A percentile compares a stretch with the other conserved stretches of the same genome.
Conservation (phyloP, 768 basidiomycete genomes). For the Cyclocybe aegerita region DNA sequence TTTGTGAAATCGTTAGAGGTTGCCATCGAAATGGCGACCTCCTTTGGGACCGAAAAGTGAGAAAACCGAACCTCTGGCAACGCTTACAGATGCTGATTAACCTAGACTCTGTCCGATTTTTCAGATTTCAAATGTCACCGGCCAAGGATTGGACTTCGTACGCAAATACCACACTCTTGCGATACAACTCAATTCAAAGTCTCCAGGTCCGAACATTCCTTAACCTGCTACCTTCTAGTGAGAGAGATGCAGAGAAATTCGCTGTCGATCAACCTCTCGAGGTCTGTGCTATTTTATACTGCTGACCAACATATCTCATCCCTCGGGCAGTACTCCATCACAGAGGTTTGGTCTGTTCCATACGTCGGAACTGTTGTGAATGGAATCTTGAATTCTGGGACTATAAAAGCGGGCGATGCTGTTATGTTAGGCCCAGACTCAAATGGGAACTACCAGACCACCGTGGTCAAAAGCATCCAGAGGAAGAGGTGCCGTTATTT, state of each 20-base stretch:
- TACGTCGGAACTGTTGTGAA: constrained; percentile 86
- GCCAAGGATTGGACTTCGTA: constrained; percentile 83
- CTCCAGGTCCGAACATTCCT: constrained; percentile 81
- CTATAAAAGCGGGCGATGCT: constrained; percentile 74
- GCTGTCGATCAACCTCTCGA: constrained; percentile 77
- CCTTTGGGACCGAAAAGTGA: constrained; percentile 74
- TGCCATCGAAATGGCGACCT: constrained; percentile 74
- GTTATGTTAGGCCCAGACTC: constrained; percentile 90
- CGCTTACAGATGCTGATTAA: background rate
- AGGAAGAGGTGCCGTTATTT: constrained; percentile 67
- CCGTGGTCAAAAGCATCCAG: constrained; percentile 88
- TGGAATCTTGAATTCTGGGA: constrained; percentile 78
- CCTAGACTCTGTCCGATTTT: constrained; percentile 88
- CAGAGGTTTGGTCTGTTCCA: constrained; percentile 86
- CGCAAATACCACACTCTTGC: constrained; percentile 14
- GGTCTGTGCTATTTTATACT: constrained; percentile 33
- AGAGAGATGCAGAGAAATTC: constrained; percentile 81
- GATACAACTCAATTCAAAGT: background rate
- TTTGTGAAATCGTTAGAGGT: constrained; percentile 82
- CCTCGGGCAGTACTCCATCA: constrained; percentile 67
- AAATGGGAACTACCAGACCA: constrained; percentile 82
- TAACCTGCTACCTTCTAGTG: constrained; percentile 87
- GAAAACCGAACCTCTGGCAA: constrained; percentile 8
- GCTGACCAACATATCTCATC: constrained; percentile 6
- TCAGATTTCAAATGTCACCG: constrained; percentile 91